Conservation (phyloP, 495 filamentous ascomycete species). For the Neurospora sp. region DNA sequence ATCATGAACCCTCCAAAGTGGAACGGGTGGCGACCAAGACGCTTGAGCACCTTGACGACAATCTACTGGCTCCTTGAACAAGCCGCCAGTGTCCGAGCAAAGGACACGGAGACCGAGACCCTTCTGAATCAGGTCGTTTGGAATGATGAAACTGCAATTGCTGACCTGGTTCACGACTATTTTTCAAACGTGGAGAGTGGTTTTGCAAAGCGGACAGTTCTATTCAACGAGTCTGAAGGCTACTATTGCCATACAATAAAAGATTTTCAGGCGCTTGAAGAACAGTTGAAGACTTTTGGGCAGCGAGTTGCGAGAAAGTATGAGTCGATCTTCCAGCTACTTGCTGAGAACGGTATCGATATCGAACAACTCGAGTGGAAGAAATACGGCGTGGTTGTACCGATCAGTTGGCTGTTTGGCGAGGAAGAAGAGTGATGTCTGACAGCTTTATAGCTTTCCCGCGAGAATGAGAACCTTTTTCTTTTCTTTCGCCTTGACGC, state of each 20-base stretch:
- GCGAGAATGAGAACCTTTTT: neutral
- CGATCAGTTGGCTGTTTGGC: neutral
- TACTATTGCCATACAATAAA: no score
- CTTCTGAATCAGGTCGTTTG: neutral
- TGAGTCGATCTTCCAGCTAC: neutral
- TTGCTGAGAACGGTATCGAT: neutral
- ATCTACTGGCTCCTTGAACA: neutral
- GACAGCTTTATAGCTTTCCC: neutral
- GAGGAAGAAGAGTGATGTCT: neutral
- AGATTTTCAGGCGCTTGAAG: no score
- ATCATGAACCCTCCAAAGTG: neutral
- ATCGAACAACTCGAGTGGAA: neutral
- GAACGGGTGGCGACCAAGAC: neutral
- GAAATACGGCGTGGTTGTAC: neutral
- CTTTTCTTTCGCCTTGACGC: neutral
- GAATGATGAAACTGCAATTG: neutral
- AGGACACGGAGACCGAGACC: neutral
- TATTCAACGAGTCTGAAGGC: no score
- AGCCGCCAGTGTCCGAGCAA: neutral
- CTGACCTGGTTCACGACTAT: neutral
- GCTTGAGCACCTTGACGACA: neutral
- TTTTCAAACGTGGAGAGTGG: neutral
- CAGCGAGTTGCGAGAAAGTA: neutral
- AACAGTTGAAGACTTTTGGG: no score
- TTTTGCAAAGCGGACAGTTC: neutral